phyloP scores from a whole-genome alignment of 495 filamentous ascomycete species.

The Physcia stellaris region DNA sequence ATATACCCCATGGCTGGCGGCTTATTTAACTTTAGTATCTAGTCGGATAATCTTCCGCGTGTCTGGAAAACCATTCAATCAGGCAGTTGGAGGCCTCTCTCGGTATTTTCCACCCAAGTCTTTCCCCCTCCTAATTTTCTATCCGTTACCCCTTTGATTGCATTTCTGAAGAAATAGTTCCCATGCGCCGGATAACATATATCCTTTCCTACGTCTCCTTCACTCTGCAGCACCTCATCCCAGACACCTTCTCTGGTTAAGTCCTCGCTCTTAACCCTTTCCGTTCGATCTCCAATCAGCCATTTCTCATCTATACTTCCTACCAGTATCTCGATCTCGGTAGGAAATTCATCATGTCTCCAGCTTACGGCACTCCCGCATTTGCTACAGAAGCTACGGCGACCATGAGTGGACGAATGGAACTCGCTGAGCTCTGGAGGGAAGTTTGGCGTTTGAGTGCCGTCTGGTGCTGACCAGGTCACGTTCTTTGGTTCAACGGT shows the following conservation, averaged over 20 bases:
- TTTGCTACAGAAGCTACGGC: constrained; percentile 17
- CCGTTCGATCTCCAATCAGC: constrained; percentile 14
- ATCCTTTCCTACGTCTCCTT: not conserved
- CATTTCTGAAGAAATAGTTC: constrained; percentile 3
- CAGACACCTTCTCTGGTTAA: not conserved
- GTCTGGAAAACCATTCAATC: not conserved
- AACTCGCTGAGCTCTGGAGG: constrained; percentile 4
- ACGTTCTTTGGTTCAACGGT: constrained; percentile 16
- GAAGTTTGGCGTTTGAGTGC: constrained; percentile 13
- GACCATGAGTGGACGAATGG: constrained; percentile 9
- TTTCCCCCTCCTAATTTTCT: constrained; percentile 12
- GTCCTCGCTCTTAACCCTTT: constrained; percentile 1
- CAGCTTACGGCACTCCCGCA: constrained; percentile 20
- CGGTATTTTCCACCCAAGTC: constrained; percentile 11
- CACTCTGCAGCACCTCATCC: constrained; percentile 1
- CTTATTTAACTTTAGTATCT: too few species aligned
- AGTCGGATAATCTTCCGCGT: too few species aligned
- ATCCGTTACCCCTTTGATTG: constrained; percentile 11
- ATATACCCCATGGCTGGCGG: too few species aligned
- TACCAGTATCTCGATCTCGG: constrained; percentile 18
- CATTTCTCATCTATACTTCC: constrained; percentile 24
- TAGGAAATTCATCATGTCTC: constrained; percentile 4
- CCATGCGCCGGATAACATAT: not conserved
- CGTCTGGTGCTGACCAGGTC: constrained; percentile 12
- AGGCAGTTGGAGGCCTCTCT: not conserved